Conservation (phyloP, 306 rosid genomes). For the Cucumis hystrix region DNA sequence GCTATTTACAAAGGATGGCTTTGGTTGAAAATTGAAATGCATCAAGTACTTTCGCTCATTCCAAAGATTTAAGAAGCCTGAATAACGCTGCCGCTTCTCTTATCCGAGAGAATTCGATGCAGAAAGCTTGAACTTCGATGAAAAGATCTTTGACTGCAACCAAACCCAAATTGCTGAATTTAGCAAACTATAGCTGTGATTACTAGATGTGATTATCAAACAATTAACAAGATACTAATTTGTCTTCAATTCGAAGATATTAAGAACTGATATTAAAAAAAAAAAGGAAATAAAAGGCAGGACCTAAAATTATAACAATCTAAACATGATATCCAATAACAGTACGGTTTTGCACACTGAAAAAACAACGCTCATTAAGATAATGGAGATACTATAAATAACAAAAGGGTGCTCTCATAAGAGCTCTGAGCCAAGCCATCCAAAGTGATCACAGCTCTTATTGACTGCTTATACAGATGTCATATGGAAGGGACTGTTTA, state of each 20-base stretch:
- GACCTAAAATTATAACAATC: background rate
- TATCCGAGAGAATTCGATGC: slow-evolving; percentile 86
- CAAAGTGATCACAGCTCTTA: background rate
- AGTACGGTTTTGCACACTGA: background rate
- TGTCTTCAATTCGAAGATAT: background rate
- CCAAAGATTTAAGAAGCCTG: slow-evolving; percentile 85
- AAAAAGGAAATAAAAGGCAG: background rate
- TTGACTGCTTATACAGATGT: background rate
- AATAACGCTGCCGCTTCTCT: slow-evolving; percentile 85
- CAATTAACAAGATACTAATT: background rate
- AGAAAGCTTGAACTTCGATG: slow-evolving; percentile 90
- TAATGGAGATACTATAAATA: too few species aligned
- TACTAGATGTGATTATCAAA: background rate
- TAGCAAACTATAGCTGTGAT: background rate
- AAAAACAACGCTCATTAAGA: background rate
- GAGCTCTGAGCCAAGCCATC: background rate
- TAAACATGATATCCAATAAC: background rate
- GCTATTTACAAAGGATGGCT: slow-evolving; percentile 4
- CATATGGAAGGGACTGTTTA: background rate
- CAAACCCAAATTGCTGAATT: background rate
- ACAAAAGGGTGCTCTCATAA: background rate
- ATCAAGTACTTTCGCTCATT: slow-evolving; percentile 19
- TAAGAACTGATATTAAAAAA: background rate
- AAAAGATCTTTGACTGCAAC: slow-evolving; percentile 79
- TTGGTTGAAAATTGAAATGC: background rate